Percentiles rank a stretch among this genome's conserved stretches.
Conservation (phyloP, 805 yeast genomes). For the Metschnikowia drakensbergensis region DNA sequence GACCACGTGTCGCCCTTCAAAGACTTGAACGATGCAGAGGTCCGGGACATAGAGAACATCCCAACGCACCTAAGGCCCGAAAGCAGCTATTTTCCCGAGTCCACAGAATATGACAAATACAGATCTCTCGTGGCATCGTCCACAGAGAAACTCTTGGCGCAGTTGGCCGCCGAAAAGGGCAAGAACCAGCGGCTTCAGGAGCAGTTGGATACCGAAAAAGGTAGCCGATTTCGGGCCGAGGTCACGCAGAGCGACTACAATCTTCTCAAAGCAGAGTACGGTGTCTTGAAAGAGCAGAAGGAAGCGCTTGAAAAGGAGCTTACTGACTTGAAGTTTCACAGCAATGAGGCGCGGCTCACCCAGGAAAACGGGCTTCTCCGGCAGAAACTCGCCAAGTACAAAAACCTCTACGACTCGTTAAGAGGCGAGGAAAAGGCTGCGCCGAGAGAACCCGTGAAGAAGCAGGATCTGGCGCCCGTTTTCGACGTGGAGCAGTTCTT, state of each 20-base stretch:
- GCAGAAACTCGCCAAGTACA: conserved; percentile 33
- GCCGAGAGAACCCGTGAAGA: not conserved
- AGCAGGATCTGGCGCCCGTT: no score
- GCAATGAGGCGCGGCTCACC: conserved; percentile 17
- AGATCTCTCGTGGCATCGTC: conserved; percentile 26
- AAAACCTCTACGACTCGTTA: conserved; percentile 24
- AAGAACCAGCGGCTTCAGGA: conserved; percentile 3
- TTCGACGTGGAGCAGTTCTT: no score
- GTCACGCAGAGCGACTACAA: conserved; percentile 12
- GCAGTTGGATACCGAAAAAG: conserved; percentile 6
- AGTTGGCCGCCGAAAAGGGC: conserved; percentile 12
- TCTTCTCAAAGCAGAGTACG: conserved; percentile 2
- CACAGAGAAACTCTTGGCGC: conserved; percentile 24
- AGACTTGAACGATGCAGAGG: not conserved
- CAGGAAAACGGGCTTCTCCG: conserved; percentile 31
- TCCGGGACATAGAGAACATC: conserved; percentile 1
- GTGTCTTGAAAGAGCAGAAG: conserved; percentile 4
- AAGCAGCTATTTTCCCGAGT: conserved; percentile 1
- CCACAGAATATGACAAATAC: conserved; percentile 27
- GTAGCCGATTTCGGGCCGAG: not conserved
- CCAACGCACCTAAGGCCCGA: not conserved
- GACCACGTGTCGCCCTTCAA: conserved; percentile 2
- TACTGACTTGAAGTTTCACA: conserved; percentile 3
- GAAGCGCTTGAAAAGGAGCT: conserved; percentile 6
- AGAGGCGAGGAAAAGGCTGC: not conserved